Evolutionary conservation across 352 stramenopile genomes (phyloP), one percentile per base, ranked within the genome.

Genomic region (Globisporangium cederbergense): DNA sequence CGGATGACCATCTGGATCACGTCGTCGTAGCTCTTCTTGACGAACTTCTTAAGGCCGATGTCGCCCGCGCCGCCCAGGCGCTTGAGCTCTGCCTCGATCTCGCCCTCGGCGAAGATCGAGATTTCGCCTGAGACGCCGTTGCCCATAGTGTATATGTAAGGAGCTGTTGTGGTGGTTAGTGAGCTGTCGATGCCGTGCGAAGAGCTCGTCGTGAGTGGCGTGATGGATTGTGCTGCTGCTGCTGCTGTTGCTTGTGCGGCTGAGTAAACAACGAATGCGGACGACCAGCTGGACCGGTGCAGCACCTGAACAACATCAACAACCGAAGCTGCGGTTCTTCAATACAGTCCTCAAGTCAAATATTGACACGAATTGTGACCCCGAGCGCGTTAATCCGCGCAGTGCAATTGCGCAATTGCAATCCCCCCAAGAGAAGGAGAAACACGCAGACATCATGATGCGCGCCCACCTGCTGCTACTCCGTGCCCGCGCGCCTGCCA

Each of bases 51-150:
- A 63, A 91, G 68, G 52, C 80, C 90, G 50, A 86, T 74, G 70
- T 95, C 75, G 57, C 78, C 80, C 0, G 78, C 72, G 66, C 80
- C 85, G 58, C 83, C 81, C 13, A 80, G 74, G 2, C 74, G 74
- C 64, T 81, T 78, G 64, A 96, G 81, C 65, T 91, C 83, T 11
- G 73, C 73, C 55, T 94, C 86, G 55, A 93, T 65, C 62, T 94
- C 83, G 54, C 86, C 88, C 40, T 90, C 81, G 13, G 75, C 82
- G 65, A 94, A 96, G 69, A 96, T 93, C 60, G 82, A 74, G 70
- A 95, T 91, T 61, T 91, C 82, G 7, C 58, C 78, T 1, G 84
- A 91, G 53, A 77, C 75, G 50, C 78, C 81, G 74, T 89, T 91
- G 60, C 86, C 86, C 86, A 94, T 94, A 42, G 2, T 69, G 20